Percentiles rank a stretch among this genome's conserved stretches.
Evolutionary conservation across 768 basidiomycete species (phyloP).

Genomic region (Lactifluus rugatus): DNA sequence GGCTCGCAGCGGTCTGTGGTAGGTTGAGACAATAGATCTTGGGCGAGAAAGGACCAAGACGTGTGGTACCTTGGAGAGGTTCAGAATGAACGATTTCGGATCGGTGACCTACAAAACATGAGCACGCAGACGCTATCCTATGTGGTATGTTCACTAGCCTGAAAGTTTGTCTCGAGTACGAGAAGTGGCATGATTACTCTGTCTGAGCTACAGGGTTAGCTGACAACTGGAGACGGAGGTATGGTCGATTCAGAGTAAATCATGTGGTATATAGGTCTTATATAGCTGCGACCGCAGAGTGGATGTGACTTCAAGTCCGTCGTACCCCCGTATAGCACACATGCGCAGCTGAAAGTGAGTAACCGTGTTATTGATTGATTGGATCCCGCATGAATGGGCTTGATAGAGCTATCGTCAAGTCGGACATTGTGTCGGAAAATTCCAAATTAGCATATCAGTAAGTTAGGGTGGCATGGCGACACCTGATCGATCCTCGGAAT

Average conservation of each 20-base stretch:
- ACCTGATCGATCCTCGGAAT: too few relatives aligned
- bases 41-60: not conserved
- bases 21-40: not conserved
- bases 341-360: too few relatives aligned
- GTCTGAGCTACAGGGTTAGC: not conserved
- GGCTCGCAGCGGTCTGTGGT: constrained; percentile 41
- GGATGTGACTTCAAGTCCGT: too few relatives aligned
- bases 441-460: too few relatives aligned
- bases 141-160: not conserved
- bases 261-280: too few relatives aligned
- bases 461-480: too few relatives aligned
- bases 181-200: constrained; percentile 12
- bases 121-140: not conserved
- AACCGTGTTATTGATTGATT: too few relatives aligned
- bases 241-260: not conserved
- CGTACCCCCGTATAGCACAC: too few relatives aligned
- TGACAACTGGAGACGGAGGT: not conserved
- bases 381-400: too few relatives aligned
- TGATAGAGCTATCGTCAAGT: too few relatives aligned
- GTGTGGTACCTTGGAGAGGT: constrained; percentile 14
- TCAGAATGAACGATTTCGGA: constrained; percentile 1
- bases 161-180: constrained; percentile 15
- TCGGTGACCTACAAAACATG: not conserved
- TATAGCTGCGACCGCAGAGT: not conserved
- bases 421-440: too few relatives aligned